phyloP scores from a whole-genome alignment of 2,329 filamentous ascomycete species.

The Neonectria punicea region DNA sequence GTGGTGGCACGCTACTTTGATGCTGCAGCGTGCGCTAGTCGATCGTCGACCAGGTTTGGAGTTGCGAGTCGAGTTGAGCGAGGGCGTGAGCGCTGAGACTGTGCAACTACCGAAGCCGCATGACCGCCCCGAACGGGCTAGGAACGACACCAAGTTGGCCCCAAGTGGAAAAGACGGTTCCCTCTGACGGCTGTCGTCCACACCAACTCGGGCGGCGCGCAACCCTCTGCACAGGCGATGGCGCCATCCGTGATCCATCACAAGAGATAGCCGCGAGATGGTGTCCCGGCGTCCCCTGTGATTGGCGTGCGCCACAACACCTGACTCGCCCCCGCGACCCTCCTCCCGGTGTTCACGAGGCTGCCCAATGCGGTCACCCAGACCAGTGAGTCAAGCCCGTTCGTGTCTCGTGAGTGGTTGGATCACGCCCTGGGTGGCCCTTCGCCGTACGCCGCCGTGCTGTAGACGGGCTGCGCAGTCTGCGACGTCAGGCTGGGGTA shows the following conservation, averaged over 20 bases:
- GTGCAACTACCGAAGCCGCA: constrained; percentile 38
- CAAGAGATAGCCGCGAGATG: constrained; percentile 27
- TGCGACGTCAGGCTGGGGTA: constrained; percentile 53
- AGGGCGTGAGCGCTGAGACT: constrained; percentile 21
- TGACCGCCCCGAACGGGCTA: constrained; percentile 36
- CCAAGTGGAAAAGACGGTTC: constrained; percentile 8
- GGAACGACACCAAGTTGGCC: constrained; percentile 16
- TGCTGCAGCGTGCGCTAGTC: constrained; percentile 22
- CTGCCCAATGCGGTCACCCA: constrained; percentile 42
- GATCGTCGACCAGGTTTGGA: constrained; percentile 24
- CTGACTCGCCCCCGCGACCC: constrained; percentile 49
- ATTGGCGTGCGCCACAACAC: constrained; percentile 54
- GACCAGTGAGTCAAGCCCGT: constrained; percentile 28
- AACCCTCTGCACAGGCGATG: constrained; percentile 35
- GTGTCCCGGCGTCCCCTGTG: constrained; percentile 35
- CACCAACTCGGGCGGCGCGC: constrained; percentile 10
- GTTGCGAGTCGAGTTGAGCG: constrained; percentile 11
- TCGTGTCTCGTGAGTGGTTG: constrained; percentile 28
- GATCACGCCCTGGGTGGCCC: constrained; percentile 53
- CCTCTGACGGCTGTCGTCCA: constrained; percentile 13
- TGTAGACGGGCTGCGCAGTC: constrained; percentile 53
- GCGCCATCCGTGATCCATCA: constrained; percentile 36
- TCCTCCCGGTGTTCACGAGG: constrained; percentile 46
- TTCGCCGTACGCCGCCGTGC: constrained; percentile 54
- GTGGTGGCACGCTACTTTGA: constrained; percentile 9